Base-by-base conservation (phyloP, 2,329 filamentous ascomycete species). In the Nothopassalora personata region DNA sequence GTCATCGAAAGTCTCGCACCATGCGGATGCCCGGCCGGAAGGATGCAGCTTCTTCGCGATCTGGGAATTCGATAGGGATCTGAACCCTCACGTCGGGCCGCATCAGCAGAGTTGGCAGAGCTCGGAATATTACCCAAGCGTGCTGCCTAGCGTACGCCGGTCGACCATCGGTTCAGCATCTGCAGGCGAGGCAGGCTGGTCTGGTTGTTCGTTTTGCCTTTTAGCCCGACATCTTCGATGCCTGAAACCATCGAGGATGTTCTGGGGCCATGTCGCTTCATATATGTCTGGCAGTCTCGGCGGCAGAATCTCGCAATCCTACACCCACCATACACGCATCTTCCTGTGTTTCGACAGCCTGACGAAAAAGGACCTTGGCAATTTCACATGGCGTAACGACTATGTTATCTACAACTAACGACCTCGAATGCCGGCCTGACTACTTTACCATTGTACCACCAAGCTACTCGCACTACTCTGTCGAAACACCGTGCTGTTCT, bases 361-460 rank as follows among this genome's bases (percentile, higher is more conserved):
- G 33, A 45, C 36, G 30, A 50, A n/a, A 46, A 50, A 57, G 45
- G 50, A 43, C 31, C 33, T 33, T 10, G 9, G 30, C 53, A n/a
- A 23, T 34, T 46, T 46, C 18, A 34, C 9, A 53, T 57, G 52
- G 46, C 48, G 47, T 53, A 47, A 57, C 49, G 31, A 57, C 46
- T 52, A 59, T 59, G 57, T 39, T 53, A 28, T 33, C 53, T 43
- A 23, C 47, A 13, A 36, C 10, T 23, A 54, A 48, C 54, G 54
- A 56, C 46, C 23, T 52, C 27, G 51, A 55, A 18, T n/a, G 52
- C 31, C 55, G 36, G 10, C 33, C 34, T 19, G 60, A 60, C 57
- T 66, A 66, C 56, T 66, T 65, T 48, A 59, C 61, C 31, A 58
- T 62, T 36, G 47, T 33, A 9, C 61, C 56, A 28, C 56, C 56